These are phyloP conservation scores for Dentipellis sp. DNA, from an alignment of 768 basidiomycete genomes.

Conservation along the genomic window DNA sequence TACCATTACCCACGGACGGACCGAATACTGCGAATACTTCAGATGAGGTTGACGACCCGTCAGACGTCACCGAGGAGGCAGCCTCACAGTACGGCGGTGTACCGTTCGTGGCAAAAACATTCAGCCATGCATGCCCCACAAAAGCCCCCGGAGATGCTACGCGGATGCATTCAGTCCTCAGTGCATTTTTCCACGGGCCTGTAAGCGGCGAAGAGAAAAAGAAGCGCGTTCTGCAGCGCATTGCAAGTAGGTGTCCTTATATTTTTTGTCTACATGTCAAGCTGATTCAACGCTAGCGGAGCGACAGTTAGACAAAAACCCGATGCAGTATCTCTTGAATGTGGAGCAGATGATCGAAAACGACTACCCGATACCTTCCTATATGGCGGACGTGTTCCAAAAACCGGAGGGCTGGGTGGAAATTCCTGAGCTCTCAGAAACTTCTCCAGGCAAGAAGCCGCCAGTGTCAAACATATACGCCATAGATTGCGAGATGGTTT, in stretches of 20 bases:
- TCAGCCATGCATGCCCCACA: constrained; percentile 91
- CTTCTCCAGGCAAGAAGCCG: constrained; percentile 18
- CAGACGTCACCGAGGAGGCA: constrained; percentile 12
- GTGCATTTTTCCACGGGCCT: constrained; percentile 74
- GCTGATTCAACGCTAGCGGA: constrained; percentile 34
- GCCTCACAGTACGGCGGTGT: constrained; percentile 24
- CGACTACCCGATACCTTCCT: constrained; percentile 84
- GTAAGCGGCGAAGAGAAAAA: constrained; percentile 76
- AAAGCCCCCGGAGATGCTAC: constrained; percentile 84
- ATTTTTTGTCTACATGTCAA: not conserved
- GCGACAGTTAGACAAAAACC: constrained; percentile 49
- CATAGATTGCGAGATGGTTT: constrained; percentile 96
- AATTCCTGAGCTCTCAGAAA: constrained; percentile 45
- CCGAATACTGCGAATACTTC: constrained; percentile 11
- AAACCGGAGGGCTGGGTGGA: constrained; percentile 73
- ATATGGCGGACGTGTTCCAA: constrained; percentile 64
- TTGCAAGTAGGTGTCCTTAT: constrained; percentile 24
- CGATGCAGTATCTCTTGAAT: constrained; percentile 64
- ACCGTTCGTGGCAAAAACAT: constrained; percentile 68
- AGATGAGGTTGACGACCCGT: not conserved
- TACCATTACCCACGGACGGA: constrained; percentile 28
- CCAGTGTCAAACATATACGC: constrained; percentile 52
- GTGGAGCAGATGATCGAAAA: constrained; percentile 89
- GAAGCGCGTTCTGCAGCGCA: constrained; percentile 39
- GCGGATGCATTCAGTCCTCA: constrained; percentile 79